Evolutionary conservation across 345 rosid species (phyloP).

Genomic region (Salix arbutifolia): DNA sequence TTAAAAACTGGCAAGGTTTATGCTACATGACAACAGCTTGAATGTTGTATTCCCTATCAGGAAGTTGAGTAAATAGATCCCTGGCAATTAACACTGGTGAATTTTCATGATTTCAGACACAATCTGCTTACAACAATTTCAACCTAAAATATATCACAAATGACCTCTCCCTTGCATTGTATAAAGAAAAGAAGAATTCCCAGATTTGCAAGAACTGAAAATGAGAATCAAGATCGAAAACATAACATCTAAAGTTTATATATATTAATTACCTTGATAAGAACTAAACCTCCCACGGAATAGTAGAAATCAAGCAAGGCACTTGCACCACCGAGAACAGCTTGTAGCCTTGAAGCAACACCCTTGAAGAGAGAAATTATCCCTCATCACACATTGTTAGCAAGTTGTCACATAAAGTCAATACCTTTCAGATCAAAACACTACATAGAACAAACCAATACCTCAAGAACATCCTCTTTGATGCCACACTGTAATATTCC

Average conservation of each 20-base stretch:
- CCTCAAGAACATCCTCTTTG: conserved; percentile 51
- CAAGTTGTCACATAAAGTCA: background rate
- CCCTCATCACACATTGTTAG: background rate
- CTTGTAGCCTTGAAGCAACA: conserved; percentile 56
- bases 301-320: conserved; percentile 72
- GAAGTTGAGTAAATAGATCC: background rate
- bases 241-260: background rate
- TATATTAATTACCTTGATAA: conserved; percentile 63
- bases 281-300: conserved; percentile 63
- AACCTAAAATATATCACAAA: background rate
- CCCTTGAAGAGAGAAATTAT: conserved; percentile 36
- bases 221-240: background rate
- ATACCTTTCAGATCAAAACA: background rate
- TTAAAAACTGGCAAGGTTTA: background rate
- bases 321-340: conserved; percentile 54
- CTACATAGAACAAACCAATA: conserved; percentile 19
- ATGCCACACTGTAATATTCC: conserved; percentile 56
- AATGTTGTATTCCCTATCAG: conserved; percentile 3
- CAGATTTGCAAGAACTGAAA: background rate
- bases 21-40: background rate
- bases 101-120: background rate
- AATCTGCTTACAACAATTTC: background rate
- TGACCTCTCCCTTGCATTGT: background rate
- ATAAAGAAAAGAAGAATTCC: background rate
- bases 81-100: background rate